phyloP scores from a whole-genome alignment of 2,329 filamentous ascomycete genomes.

The Neoscytalidium dimidiatum region DNA sequence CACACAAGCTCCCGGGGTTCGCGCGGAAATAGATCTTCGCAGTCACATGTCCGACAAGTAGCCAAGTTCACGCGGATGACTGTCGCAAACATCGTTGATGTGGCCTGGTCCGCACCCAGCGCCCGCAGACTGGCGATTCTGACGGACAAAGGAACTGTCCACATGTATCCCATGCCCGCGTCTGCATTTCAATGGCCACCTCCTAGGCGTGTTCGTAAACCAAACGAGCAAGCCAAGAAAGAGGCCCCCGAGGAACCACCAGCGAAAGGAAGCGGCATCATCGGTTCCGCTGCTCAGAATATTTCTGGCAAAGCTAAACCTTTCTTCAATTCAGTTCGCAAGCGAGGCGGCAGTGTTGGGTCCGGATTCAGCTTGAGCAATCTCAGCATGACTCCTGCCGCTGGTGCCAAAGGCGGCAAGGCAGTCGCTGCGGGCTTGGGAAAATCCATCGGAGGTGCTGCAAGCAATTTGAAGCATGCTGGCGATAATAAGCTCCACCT shows the following conservation, averaged over 20 bases:
- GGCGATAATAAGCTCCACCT: conserved; percentile 74
- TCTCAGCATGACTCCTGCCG: conserved; percentile 42
- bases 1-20: conserved; percentile 40
- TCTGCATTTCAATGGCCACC: conserved; percentile 88
- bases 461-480: conserved; percentile 70
- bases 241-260: conserved; percentile 18
- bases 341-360: conserved; percentile 32
- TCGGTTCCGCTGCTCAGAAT: conserved; percentile 37
- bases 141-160: conserved; percentile 92
- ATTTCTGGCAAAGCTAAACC: conserved; percentile 46
- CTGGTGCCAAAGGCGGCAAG: conserved; percentile 66
- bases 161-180: conserved; percentile 83
- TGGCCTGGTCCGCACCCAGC: conserved; percentile 80
- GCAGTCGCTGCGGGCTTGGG: conserved; percentile 73
- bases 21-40: conserved; percentile 33
- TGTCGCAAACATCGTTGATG: conserved; percentile 85
- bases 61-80: conserved; percentile 91
- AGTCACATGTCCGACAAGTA: conserved; percentile 69
- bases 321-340: conserved; percentile 39
- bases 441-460: conserved; percentile 68
- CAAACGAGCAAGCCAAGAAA: conserved; percentile 26
- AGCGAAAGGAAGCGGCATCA: conserved; percentile 10
- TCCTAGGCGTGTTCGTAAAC: conserved; percentile 49
- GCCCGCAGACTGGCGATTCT: conserved; percentile 85
- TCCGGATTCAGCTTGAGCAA: conserved; percentile 34